Conservation (phyloP, 1,284 basidiomycete species). For the Inonotus hispidus region DNA sequence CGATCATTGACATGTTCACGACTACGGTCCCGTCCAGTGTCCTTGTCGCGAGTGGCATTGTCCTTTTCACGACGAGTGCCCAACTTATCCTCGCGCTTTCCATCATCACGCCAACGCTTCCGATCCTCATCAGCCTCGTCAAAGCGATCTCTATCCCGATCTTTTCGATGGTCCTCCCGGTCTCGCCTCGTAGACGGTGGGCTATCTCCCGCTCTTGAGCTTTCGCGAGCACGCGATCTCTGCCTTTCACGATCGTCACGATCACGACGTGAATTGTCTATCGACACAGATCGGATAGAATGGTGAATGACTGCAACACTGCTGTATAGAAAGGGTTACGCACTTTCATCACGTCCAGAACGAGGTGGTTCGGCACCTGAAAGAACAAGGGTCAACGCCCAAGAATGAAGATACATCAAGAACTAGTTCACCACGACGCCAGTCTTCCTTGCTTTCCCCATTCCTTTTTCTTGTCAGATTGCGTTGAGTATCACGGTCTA, state of each 20-base stretch:
- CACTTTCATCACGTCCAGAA: slow-evolving; percentile 54
- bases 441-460: slow-evolving; percentile 72
- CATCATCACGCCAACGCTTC: slow-evolving; percentile 19
- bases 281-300: slow-evolving; percentile 12
- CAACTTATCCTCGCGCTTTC: slow-evolving; percentile 18
- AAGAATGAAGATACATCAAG: not conserved
- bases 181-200: slow-evolving; percentile 32
- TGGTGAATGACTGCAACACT: slow-evolving; percentile 12
- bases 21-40: slow-evolving; percentile 32
- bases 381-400: not conserved
- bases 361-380: slow-evolving; percentile 47
- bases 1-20: slow-evolving; percentile 33
- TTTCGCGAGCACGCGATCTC: slow-evolving; percentile 17
- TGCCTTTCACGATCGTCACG: slow-evolving; percentile 50
- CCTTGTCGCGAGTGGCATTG: slow-evolving; percentile 36
- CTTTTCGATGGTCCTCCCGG: slow-evolving; percentile 28
- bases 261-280: slow-evolving; percentile 47
- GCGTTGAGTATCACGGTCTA: slow-evolving; percentile 16
- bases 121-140: slow-evolving; percentile 17
- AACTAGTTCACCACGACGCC: slow-evolving; percentile 60
- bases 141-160: slow-evolving; percentile 20
- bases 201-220: slow-evolving; percentile 14
- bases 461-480: slow-evolving; percentile 48
- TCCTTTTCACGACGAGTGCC: slow-evolving; percentile 34
- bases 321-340: slow-evolving; percentile 25